A percentile compares a stretch with the other conserved stretches of the same genome.
These are phyloP conservation scores for Terfezia boudieri DNA, from an alignment of 495 filamentous ascomycete species.

Conservation along the genomic window DNA sequence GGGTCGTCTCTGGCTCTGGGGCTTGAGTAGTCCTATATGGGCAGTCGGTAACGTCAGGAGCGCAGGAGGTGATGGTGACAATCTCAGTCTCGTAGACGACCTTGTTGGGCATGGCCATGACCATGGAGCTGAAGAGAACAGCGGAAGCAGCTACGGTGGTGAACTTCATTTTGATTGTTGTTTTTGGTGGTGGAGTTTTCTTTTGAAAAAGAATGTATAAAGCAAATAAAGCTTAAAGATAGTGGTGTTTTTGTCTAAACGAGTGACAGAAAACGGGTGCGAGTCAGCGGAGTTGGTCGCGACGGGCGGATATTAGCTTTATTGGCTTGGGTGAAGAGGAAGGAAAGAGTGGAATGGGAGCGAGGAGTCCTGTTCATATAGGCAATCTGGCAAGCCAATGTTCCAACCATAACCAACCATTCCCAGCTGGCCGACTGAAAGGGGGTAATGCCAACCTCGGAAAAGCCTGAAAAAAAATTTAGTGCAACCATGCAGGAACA, in stretches of 20 bases:
- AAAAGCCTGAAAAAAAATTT: no score
- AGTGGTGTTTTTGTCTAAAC: slow-evolving; percentile 27
- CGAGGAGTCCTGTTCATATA: slow-evolving; percentile 20
- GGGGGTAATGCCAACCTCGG: no score
- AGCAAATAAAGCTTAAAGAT: slow-evolving; percentile 12
- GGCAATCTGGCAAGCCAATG: no score
- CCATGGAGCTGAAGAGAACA: slow-evolving; percentile 30
- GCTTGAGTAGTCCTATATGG: slow-evolving; percentile 3
- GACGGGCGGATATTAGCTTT: slow-evolving; percentile 22
- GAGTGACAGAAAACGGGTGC: slow-evolving; percentile 34
- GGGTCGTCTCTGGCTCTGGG: slow-evolving; percentile 3
- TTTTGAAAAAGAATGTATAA: slow-evolving; percentile 14
- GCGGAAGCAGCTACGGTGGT: slow-evolving; percentile 20
- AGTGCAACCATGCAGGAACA: no score
- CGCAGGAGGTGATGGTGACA: slow-evolving; percentile 32
- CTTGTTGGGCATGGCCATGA: slow-evolving; percentile 25
- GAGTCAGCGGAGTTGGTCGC: slow-evolving; percentile 5
- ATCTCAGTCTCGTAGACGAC: slow-evolving; percentile 32
- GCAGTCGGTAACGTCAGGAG: slow-evolving; percentile 14
- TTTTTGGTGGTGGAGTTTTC: slow-evolving; percentile 14
- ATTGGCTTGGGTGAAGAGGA: slow-evolving; percentile 29
- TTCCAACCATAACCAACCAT: no score
- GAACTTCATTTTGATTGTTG: slow-evolving; percentile 32
- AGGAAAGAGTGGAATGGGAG: slow-evolving; percentile 20
- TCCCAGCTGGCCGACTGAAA: no score